A percentile compares a stretch with the other conserved stretches of the same genome.
These are phyloP conservation scores for Pythium volutum DNA, from an alignment of 352 stramenopile genomes.

Conservation along the genomic window DNA sequence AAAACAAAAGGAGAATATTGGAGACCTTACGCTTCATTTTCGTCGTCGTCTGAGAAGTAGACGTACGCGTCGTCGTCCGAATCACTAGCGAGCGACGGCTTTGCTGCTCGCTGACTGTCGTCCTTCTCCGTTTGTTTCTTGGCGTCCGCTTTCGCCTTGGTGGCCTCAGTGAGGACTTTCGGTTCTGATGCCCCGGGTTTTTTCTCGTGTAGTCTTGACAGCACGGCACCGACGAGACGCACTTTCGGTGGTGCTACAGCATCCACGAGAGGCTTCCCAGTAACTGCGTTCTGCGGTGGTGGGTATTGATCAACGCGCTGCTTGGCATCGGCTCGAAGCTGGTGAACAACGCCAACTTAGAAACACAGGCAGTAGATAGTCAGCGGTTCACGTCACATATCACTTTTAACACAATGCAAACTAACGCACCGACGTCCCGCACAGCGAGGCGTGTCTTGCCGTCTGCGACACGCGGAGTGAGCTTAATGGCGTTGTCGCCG, in stretches of 20 bases:
- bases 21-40: not conserved
- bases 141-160: not conserved
- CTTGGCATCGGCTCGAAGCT: not conserved
- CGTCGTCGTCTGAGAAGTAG: constrained; percentile 23
- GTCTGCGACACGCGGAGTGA: not conserved
- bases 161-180: not conserved
- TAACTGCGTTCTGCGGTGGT: not conserved
- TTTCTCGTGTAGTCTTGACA: not conserved
- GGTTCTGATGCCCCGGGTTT: not conserved
- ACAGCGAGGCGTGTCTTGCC: not conserved
- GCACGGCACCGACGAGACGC: not conserved
- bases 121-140: not conserved
- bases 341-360: not conserved
- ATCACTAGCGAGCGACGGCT: not conserved
- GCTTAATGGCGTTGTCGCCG: not conserved
- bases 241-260: not conserved
- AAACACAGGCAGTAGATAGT: too few relatives aligned
- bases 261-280: too few relatives aligned
- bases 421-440: constrained; percentile 11
- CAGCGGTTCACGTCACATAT: too few relatives aligned
- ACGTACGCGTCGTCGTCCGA: constrained; percentile 21
- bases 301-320: not conserved
- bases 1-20: too few relatives aligned
- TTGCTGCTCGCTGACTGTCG: not conserved
- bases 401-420: not conserved